Base-by-base conservation (phyloP, 2,329 filamentous ascomycete species). In the Diatrype stigma region DNA sequence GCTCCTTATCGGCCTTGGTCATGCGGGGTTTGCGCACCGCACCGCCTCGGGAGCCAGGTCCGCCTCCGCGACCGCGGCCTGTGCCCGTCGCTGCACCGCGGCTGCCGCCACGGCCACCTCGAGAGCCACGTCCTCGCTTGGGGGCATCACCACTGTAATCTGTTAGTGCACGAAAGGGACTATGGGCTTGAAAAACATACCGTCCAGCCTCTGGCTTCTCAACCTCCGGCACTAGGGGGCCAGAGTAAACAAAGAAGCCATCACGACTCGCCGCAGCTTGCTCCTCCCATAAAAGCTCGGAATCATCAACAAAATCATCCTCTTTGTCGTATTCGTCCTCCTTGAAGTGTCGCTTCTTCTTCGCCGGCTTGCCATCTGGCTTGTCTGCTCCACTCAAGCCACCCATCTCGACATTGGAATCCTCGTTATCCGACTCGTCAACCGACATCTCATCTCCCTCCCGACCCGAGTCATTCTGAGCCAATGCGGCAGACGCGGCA, bases 241-340 rank as follows among this genome's bases (percentile, higher is more conserved):
- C 94, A 54, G 90, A 95, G 70, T 96, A 99, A 1, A 99, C 94
- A 67, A 97, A 99, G 74, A 97, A 99, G 1, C 94, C 94, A 66
- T 97, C 94, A 60, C 93, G 90, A 59, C 90, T 93, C 45, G 94
- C 92, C 4, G 93, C 91, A 6, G 93, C 93, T 66, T 96, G 89
- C 64, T 96, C 90, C 70, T 97, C 90, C 93, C 93, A 97, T 1
- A 95, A 79, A 65, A 96, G 70, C 68, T 99, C 94, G 1, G 91
- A 95, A 66, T 99, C 94, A 63, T 99, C 94, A 50, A 93, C 84
- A 70, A 93, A 93, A 48, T 87, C 88, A 63, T 92, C 89, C 45
- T 89, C 86, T 62, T 88, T 86, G 64, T 93, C 89, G 62, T 92
- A 92, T 61, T 92, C 86, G 69, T 95, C 87, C 67, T 91, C 84